Conservation (phyloP, 495 filamentous ascomycete genomes). For the Tirmania nivea region DNA sequence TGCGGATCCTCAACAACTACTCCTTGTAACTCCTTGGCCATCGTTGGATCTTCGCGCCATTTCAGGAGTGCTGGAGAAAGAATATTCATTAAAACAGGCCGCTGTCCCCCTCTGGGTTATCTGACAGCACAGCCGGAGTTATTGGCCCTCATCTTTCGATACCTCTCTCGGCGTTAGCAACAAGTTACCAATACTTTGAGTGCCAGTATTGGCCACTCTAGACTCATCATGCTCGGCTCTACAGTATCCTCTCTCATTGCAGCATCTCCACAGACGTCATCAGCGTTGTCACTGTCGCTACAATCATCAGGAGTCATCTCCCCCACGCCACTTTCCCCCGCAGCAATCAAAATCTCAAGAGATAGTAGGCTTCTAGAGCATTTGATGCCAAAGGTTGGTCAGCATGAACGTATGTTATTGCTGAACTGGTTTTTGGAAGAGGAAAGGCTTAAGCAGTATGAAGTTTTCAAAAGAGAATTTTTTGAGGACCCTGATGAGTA, state of each 20-base stretch:
- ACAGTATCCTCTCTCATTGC: background rate
- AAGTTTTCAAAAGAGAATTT: background rate
- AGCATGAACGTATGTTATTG: background rate
- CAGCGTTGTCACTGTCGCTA: background rate
- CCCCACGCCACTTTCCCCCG: background rate
- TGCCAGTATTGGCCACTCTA: too few relatives aligned
- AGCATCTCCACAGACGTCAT: background rate
- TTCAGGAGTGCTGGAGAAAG: too few relatives aligned
- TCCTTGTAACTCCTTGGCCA: too few relatives aligned
- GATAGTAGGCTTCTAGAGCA: background rate
- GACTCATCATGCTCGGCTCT: background rate
- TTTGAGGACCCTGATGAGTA: conserved; percentile 4
- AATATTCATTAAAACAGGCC: too few relatives aligned
- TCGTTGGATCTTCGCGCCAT: too few relatives aligned
- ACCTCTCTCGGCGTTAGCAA: too few relatives aligned
- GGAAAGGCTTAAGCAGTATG: background rate
- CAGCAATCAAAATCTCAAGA: background rate
- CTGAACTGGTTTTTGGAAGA: background rate
- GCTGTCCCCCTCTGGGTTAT: too few relatives aligned
- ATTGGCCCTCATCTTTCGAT: too few relatives aligned
- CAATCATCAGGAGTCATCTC: background rate
- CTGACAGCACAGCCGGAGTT: too few relatives aligned
- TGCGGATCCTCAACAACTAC: too few relatives aligned
- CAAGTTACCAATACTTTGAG: too few relatives aligned
- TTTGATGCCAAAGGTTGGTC: background rate